Evolutionary conservation across 1,284 basidiomycete species (phyloP), one percentile per base, ranked within the genome.

Genomic region (Xerocomus minutiporus): DNA sequence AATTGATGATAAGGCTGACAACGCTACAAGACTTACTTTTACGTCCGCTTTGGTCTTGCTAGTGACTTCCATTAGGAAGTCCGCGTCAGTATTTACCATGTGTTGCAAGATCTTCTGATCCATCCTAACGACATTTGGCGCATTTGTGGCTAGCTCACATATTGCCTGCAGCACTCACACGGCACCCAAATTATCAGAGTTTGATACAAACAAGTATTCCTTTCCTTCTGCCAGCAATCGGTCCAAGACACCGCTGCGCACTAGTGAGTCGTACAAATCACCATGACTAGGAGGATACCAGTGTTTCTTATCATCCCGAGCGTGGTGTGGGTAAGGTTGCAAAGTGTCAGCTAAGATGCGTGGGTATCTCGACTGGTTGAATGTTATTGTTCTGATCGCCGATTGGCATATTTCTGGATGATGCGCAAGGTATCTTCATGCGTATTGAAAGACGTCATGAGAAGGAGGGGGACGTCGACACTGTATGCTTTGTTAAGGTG

Each of bases 281-380:
- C 97, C 95, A 79, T 99, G 96, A 67, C 97, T 95, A 48, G 97
- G 94, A 54, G 96, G 95, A 79, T 96, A 97, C 95, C 95, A 98
- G 73, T 89, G 77, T 71, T 86, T 85, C 83, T 97, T 96, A 78
- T 97, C 91, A 63, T 90, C 88, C 1, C 23, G 46, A 45, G 50
- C 48, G 50, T 57, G 46, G 73, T 88, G 78, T 70, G 84, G 84
- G 73, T 83, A 88, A 25, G 93, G 94, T 29, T 96, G 82, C 59
- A 96, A 80, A 43, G 86, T 86, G 75, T 97, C 94, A 75, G 94
- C 93, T 80, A 83, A 87, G 70, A 98, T 93, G 67, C 94, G 88
- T 25, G 96, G 97, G 75, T 96, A 97, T 61, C 93, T 85, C 34
- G 93, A 96, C 76, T 98, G 97, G 76, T 97, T 97, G 81, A 95